A percentile compares a stretch with the other conserved stretches of the same genome.
Evolutionary conservation across 176 grass and related monocot genomes (phyloP).

Genomic region (Metroxylon sagu): DNA sequence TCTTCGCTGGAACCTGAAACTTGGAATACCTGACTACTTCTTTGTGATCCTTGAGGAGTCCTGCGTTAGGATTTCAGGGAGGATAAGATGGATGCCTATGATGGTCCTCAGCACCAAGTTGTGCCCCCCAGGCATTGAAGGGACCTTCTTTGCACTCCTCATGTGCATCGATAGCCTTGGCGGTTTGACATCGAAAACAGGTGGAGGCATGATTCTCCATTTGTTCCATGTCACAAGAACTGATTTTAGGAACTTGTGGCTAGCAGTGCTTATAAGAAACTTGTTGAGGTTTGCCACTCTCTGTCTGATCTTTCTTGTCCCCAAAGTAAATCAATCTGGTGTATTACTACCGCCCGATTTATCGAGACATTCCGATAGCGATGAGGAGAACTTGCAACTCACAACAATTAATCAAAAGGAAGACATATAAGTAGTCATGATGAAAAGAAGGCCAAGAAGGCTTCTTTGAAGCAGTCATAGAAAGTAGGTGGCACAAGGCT

Average conservation of each 20-base stretch:
- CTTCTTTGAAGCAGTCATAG: no score
- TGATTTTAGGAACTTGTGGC: conserved; percentile 62
- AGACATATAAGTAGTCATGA: conserved; percentile 2
- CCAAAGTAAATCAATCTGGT: conserved; percentile 35
- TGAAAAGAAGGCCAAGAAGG: no score
- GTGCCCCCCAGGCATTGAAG: conserved; percentile 59
- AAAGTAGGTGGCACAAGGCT: no score
- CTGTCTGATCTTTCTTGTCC: conserved; percentile 49
- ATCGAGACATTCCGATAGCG: conserved; percentile 7
- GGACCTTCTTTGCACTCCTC: conserved; percentile 85
- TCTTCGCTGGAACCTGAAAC: conserved; percentile 74
- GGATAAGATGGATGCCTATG: conserved; percentile 78
- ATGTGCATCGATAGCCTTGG: conserved; percentile 85
- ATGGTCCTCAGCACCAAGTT: conserved; percentile 77
- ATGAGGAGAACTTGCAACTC: conserved; percentile 46
- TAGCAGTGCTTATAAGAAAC: conserved; percentile 58
- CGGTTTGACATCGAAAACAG: conserved; percentile 45
- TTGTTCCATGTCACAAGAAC: conserved; percentile 55
- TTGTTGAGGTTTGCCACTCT: conserved; percentile 54
- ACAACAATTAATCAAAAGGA: conserved; percentile 27
- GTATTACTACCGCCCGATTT: conserved; percentile 53
- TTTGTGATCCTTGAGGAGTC: conserved; percentile 74
- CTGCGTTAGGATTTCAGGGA: conserved; percentile 38
- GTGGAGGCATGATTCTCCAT: conserved; percentile 51
- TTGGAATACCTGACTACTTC: conserved; percentile 47